Conservation (phyloP, 805 yeast genomes). For the Kluyveromyces siamensis region DNA sequence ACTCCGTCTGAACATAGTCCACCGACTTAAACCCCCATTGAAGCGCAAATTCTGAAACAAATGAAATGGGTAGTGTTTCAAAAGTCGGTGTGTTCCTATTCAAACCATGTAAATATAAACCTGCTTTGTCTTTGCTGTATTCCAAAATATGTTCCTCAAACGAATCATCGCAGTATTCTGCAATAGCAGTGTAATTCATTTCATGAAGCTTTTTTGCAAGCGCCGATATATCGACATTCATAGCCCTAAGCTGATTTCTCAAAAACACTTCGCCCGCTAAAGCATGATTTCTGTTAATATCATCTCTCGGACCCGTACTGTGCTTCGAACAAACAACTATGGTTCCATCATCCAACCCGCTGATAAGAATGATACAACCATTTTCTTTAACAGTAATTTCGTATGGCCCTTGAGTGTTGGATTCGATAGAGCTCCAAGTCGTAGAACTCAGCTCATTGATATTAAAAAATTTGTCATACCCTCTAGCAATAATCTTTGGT, state of each 20-base stretch:
- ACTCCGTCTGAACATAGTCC: constrained; percentile 34
- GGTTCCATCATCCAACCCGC: constrained; percentile 69
- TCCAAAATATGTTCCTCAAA: constrained; percentile 92
- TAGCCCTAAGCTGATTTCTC: constrained; percentile 38
- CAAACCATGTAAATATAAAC: constrained; percentile 84
- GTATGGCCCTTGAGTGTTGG: constrained; percentile 64
- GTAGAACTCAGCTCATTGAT: constrained; percentile 55
- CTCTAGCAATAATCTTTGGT: constrained; percentile 58
- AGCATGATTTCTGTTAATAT: constrained; percentile 59
- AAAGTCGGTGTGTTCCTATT: constrained; percentile 61
- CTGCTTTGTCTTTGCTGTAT: constrained; percentile 58
- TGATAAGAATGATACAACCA: constrained; percentile 82
- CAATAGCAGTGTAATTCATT: constrained; percentile 69
- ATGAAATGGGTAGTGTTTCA: constrained; percentile 50
- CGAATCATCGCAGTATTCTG: constrained; percentile 83
- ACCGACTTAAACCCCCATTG: constrained; percentile 65
- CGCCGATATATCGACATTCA: constrained; percentile 34
- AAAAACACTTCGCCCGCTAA: constrained; percentile 56
- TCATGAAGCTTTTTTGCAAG: constrained; percentile 49
- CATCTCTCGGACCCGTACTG: constrained; percentile 63
- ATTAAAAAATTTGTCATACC: constrained; percentile 92
- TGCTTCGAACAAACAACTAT: constrained; percentile 86
- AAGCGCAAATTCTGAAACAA: constrained; percentile 52
- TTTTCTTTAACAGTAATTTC: constrained; percentile 78
- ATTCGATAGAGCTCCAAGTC: constrained; percentile 36